Conservation (phyloP, 257 asterid species). For the Asclepias syriaca region DNA sequence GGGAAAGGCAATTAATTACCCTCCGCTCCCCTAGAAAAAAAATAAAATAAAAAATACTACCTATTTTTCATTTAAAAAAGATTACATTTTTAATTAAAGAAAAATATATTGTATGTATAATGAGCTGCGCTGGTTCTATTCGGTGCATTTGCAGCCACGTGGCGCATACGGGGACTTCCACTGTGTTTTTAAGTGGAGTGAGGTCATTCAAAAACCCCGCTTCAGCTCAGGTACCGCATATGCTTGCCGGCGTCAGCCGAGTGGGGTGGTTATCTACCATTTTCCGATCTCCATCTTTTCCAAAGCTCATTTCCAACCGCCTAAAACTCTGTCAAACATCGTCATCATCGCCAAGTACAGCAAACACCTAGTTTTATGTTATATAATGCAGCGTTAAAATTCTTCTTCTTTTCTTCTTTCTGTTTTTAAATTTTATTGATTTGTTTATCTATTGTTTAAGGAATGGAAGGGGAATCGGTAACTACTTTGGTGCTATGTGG, state of each 20-base stretch:
- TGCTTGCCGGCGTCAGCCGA: slow-evolving; percentile 3
- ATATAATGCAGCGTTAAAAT: neutral
- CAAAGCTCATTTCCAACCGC: neutral
- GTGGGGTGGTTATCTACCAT: neutral
- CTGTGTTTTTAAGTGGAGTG: neutral
- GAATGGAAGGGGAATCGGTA: slow-evolving; percentile 51
- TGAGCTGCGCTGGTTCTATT: too few relatives aligned
- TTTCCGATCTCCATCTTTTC: neutral
- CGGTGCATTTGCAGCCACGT: too few relatives aligned
- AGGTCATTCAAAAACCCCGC: neutral
- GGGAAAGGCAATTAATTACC: too few relatives aligned
- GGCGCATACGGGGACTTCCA: neutral
- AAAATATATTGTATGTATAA: too few relatives aligned
- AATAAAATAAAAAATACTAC: too few relatives aligned
- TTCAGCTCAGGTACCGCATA: neutral
- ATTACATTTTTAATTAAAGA: too few relatives aligned
- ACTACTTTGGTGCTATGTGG: slow-evolving; percentile 50
- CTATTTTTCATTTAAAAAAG: too few relatives aligned
- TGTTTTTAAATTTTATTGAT: neutral
- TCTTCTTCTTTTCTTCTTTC: neutral
- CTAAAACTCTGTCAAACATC: neutral
- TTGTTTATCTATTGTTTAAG: slow-evolving; percentile 17
- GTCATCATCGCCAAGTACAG: neutral
- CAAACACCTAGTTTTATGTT: neutral
- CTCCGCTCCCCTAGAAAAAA: too few relatives aligned